Evolutionary conservation across 345 rosid genomes (phyloP).

Genomic region (Eucalyptus coolabah): DNA sequence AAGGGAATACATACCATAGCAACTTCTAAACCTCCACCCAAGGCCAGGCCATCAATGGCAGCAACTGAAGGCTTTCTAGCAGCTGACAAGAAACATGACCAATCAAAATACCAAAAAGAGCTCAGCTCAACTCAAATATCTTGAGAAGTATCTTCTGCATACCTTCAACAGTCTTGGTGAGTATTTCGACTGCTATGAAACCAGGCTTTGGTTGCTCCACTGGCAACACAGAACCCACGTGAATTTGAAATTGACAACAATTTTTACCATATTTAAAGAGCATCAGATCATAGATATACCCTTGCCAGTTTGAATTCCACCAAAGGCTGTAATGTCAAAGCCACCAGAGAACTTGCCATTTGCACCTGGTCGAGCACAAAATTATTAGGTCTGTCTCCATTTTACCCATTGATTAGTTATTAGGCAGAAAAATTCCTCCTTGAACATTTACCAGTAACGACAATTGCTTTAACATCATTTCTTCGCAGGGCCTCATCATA

Average conservation of each 20-base stretch:
- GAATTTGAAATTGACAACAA: not conserved
- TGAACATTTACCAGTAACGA: slow-evolving; percentile 46
- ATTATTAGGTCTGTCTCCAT: not conserved
- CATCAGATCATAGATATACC: slow-evolving; percentile 15
- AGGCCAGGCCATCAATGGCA: slow-evolving; percentile 96
- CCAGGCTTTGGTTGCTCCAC: slow-evolving; percentile 55
- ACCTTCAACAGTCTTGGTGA: slow-evolving; percentile 79
- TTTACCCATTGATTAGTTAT: not conserved
- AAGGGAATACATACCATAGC: slow-evolving; percentile 46
- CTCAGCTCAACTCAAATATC: not conserved
- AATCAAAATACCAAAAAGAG: not conserved
- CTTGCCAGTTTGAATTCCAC: slow-evolving; percentile 47
- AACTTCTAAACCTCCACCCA: slow-evolving; percentile 97
- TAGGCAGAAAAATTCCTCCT: not conserved
- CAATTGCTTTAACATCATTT: slow-evolving; percentile 94
- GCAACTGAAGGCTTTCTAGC: slow-evolving; percentile 92
- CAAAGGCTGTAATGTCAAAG: slow-evolving; percentile 74
- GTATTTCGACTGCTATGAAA: slow-evolving; percentile 43
- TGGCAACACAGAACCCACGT: slow-evolving; percentile 3
- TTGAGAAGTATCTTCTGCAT: not conserved
- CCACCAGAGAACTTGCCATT: slow-evolving; percentile 96
- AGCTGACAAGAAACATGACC: slow-evolving; percentile 22
- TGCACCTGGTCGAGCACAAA: slow-evolving; percentile 38
- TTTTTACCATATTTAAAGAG: not conserved
- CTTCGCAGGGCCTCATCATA: slow-evolving; percentile 66